Evolutionary conservation across 169 alveolate genomes (phyloP), one percentile per base, ranked within the genome.

Genomic region (Babesia ovata): DNA sequence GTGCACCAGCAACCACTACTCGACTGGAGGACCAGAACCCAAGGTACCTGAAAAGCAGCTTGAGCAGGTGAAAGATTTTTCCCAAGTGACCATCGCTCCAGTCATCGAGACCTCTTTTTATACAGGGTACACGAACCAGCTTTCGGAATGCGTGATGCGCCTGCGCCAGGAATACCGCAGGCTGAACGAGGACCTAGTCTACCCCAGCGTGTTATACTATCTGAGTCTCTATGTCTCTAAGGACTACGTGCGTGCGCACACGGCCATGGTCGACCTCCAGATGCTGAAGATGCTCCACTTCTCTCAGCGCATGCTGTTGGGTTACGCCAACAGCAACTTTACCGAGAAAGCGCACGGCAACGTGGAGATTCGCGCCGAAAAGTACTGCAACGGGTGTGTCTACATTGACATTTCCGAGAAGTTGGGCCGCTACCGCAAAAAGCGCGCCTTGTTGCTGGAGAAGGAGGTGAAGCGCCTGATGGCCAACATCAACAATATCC

Each of bases 221-320:
- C 53, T 82, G 36, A 74, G 53, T 6, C 62, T n/a, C 33, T 46
- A 17, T 10, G 21, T 82, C 21, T 71, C 85, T 4, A 74, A 74
- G 75, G 89, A 82, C 44, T 82, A 82, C 53, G 89, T 82, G 26
- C 66, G 77, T 9, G 33, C 67, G 19, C 77, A 71, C 50, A 58
- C 60, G 42, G 44, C 63, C 9, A 22, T 82, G 79, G 62, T 70
- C 0, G 54, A 76, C 33, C 36, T 82, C 45, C 69, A 74, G 56
- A 11, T 50, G 12, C 44, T 82, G 69, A 82, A 65, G 75, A 65
- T 65, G 58, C 22, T 82, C 11, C 44, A 57, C 36, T 74, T 42
- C 72, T 16, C 71, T 2, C 70, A 48, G 29, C 65, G 69, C 42
- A 26, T 66, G 49, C 70, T 79, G 59, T 14, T 48, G 62, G 83